A percentile compares a stretch with the other conserved stretches of the same genome.
phyloP scores from a whole-genome alignment of 2,329 filamentous ascomycete species.

The Aspergillus versicolor region DNA sequence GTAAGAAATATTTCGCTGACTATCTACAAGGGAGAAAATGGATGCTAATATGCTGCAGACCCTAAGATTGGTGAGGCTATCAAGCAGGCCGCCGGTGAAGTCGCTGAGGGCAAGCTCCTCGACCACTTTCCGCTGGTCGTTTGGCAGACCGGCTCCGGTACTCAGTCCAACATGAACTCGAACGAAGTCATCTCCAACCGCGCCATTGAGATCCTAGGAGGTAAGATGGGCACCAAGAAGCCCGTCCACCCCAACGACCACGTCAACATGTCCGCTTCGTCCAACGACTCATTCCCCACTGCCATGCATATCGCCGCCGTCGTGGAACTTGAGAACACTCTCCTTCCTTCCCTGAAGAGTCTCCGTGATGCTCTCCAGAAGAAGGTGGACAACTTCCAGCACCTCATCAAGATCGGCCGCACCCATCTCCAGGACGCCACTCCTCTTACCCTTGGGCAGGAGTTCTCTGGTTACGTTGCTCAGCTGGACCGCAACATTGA shows the following conservation, averaged over 20 bases:
- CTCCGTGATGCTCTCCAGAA: conserved; percentile 80
- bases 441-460: conserved; percentile 89
- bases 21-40: conserved; percentile 3
- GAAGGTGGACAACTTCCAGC: conserved; percentile 86
- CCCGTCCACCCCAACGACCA: conserved; percentile 99
- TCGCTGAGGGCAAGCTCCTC: conserved; percentile 87
- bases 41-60: conserved; percentile 53
- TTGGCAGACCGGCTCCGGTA: conserved; percentile 98
- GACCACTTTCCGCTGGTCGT: conserved; percentile 98
- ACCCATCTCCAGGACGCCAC: conserved; percentile 98
- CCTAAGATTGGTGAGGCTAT: conserved; percentile 89
- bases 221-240: conserved; percentile 93
- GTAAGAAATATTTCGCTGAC: conserved; percentile 39
- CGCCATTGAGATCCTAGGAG: conserved; percentile 95
- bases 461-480: conserved; percentile 95
- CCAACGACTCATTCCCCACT: conserved; percentile 98
- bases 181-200: conserved; percentile 99
- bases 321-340: conserved; percentile 81
- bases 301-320: conserved; percentile 99
- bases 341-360: conserved; percentile 78
- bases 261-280: conserved; percentile 98
- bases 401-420: conserved; percentile 98
- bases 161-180: conserved; percentile 99
- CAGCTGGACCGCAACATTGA: conserved; percentile 90
- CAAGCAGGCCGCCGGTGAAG: conserved; percentile 89